Evolutionary conservation across 495 filamentous ascomycete species (phyloP).

Genomic region (Neurospora intermedia): DNA sequence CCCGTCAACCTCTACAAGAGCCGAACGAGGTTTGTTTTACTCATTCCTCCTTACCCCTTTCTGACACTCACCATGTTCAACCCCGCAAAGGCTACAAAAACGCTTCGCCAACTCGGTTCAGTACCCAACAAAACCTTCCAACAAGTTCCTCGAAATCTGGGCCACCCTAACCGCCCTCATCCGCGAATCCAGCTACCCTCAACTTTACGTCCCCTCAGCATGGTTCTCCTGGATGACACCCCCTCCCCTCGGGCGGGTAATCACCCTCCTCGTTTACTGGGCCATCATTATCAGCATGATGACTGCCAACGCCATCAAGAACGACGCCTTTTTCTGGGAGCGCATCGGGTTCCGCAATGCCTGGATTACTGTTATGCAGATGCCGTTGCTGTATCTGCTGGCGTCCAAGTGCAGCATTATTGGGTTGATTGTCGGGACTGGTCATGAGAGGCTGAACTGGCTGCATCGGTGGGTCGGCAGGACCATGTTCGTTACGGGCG

Average conservation of each 20-base stretch:
- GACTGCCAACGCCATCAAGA: conserved; percentile 33
- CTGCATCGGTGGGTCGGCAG: conserved; percentile 73
- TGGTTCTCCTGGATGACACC: conserved; percentile 38
- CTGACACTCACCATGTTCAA: background rate
- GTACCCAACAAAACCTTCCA: conserved; percentile 57
- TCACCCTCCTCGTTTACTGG: conserved; percentile 45
- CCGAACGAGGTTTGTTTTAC: conserved; percentile 20
- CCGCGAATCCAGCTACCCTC: conserved; percentile 58
- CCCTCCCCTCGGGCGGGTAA: conserved; percentile 46
- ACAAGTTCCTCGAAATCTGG: conserved; percentile 39
- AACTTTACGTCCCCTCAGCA: conserved; percentile 42
- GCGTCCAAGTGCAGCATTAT: conserved; percentile 70
- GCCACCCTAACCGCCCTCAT: conserved; percentile 58
- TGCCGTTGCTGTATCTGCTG: conserved; percentile 73
- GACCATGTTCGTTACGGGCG: conserved; percentile 61
- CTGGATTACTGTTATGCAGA: conserved; percentile 66
- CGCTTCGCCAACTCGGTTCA: conserved; percentile 25
- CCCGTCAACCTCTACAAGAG: conserved; percentile 27
- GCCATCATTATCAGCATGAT: conserved; percentile 49
- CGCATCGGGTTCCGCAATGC: conserved; percentile 65
- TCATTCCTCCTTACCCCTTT: background rate
- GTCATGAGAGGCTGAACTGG: conserved; percentile 74
- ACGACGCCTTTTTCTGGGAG: conserved; percentile 46
- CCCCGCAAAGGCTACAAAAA: conserved; percentile 25
- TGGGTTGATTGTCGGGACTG: conserved; percentile 53